Base-by-base conservation (phyloP, 495 filamentous ascomycete genomes). In the Trichocladium antarcticum region DNA sequence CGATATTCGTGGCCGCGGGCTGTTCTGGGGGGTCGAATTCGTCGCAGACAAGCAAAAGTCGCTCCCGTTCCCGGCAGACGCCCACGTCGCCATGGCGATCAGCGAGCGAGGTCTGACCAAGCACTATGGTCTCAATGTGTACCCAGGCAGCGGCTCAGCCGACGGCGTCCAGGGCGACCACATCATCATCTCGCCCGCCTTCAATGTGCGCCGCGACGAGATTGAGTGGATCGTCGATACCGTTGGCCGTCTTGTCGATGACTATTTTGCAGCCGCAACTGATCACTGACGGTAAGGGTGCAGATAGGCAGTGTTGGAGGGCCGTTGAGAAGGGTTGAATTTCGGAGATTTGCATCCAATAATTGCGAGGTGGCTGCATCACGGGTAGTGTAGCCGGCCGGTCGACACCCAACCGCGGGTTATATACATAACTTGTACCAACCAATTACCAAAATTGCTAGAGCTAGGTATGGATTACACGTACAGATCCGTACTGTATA, bases 111-210 rank as follows among this genome's bases (percentile, higher is more conserved):
- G 72, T 0, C 55, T 83, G 27, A 53, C 60, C 0, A 50, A 68
- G 0, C 64, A 75, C 11, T 76, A 81, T 50, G 73, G 71, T 16
- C 75, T 94, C 50, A 78, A 74, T 0, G 56, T 93, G 15, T 93
- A 92, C 60, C 80, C 80, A 17, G 79, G 80, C 5, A 60, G 70
- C 2, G 87, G 86, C 5, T 81, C 80, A 0, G 77, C 72, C 1
- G 83, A 87, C 57, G 84, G 85, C 0, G 59, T 73, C 24, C 63
- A 56, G 3, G 87, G 86, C 1, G 89, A 95, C 57, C 83, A 89
- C 67, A 64, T 89, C 12, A 67, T 93, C 28, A 54, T 95, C 46
- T 75, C 83, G 17, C 88, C 89, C 3, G 74, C 87, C 1, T 93
- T 83, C 63, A 89, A 76, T 48, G 69, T 84, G 37, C 77, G 74